Evolutionary conservation across 2,329 filamentous ascomycete species (phyloP).

Genomic region (Botrytis aclada): DNA sequence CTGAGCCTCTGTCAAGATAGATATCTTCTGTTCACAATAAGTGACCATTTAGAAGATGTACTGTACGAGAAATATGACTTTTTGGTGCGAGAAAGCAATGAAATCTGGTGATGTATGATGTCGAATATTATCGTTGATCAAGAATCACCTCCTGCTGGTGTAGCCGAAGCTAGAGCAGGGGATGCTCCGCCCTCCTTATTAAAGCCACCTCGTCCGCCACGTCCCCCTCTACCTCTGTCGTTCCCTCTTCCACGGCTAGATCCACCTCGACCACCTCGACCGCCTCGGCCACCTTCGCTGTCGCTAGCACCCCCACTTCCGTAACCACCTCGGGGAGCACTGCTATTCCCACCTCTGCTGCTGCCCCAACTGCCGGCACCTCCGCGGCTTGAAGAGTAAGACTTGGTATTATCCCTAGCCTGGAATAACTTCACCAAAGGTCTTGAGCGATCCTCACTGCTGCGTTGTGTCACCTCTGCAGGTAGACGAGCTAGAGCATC

Average conservation of each 20-base stretch:
- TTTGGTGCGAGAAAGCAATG: slow-evolving; percentile 32
- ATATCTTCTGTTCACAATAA: slow-evolving; percentile 34
- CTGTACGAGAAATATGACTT: slow-evolving; percentile 36
- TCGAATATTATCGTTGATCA: slow-evolving; percentile 13
- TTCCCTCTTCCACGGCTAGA: slow-evolving; percentile 53
- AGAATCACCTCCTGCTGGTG: slow-evolving; percentile 41
- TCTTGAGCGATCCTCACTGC: slow-evolving; percentile 68
- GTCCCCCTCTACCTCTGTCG: slow-evolving; percentile 54
- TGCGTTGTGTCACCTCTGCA: slow-evolving; percentile 70
- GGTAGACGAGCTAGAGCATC: slow-evolving; percentile 72
- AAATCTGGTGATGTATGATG: slow-evolving; percentile 20
- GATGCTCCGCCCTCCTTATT: slow-evolving; percentile 54
- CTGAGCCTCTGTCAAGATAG: slow-evolving; percentile 23
- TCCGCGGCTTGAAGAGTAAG: slow-evolving; percentile 55
- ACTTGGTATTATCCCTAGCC: slow-evolving; percentile 55
- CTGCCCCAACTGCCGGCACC: slow-evolving; percentile 66
- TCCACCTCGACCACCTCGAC: slow-evolving; percentile 55
- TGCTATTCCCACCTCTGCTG: slow-evolving; percentile 59
- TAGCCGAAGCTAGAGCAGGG: slow-evolving; percentile 48
- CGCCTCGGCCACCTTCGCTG: slow-evolving; percentile 57
- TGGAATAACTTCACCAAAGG: slow-evolving; percentile 82
- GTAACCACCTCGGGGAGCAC: slow-evolving; percentile 65
- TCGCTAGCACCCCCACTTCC: slow-evolving; percentile 81
- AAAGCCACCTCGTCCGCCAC: slow-evolving; percentile 52
- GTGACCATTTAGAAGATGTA: slow-evolving; percentile 38